Evolutionary conservation across 345 rosid species (phyloP).

Genomic region (Microcos paniculata): DNA sequence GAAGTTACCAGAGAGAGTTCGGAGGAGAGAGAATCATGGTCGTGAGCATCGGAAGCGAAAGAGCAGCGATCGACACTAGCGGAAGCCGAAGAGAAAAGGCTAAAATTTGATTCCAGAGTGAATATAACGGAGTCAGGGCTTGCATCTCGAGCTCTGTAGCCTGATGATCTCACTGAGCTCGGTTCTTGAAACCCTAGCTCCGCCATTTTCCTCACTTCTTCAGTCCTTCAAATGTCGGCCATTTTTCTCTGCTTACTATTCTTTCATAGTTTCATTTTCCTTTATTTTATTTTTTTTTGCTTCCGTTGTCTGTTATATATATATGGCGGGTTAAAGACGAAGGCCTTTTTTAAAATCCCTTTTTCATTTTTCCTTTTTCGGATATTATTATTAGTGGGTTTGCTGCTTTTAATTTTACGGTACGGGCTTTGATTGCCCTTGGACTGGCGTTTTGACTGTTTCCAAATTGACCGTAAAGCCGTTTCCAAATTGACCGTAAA

Average conservation of each 20-base stretch:
- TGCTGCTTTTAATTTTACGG: not conserved
- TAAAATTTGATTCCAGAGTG: conserved; percentile 77
- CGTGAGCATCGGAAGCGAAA: conserved; percentile 72
- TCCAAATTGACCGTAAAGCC: not conserved
- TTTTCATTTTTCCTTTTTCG: no score
- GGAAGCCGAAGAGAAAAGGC: conserved; percentile 87
- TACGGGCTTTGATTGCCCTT: not conserved
- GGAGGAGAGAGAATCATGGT: conserved; percentile 67
- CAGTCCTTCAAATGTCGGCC: conserved; percentile 16
- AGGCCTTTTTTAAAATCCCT: not conserved
- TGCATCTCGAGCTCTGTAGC: conserved; percentile 51
- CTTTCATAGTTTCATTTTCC: not conserved
- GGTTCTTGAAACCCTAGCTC: conserved; percentile 37
- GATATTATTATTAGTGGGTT: not conserved
- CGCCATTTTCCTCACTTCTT: conserved; percentile 37
- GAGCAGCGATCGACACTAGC: conserved; percentile 93
- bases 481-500: not conserved
- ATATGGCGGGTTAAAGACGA: conserved; percentile 9
- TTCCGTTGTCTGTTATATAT: not conserved
- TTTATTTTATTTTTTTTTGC: not conserved
- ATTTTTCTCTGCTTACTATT: not conserved
- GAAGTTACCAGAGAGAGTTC: conserved; percentile 59
- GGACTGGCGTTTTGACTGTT: not conserved
- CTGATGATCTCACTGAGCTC: conserved; percentile 32
- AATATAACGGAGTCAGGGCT: conserved; percentile 88